Conservation (phyloP, 148 eudicot species). For the Talinum fruticosum region DNA sequence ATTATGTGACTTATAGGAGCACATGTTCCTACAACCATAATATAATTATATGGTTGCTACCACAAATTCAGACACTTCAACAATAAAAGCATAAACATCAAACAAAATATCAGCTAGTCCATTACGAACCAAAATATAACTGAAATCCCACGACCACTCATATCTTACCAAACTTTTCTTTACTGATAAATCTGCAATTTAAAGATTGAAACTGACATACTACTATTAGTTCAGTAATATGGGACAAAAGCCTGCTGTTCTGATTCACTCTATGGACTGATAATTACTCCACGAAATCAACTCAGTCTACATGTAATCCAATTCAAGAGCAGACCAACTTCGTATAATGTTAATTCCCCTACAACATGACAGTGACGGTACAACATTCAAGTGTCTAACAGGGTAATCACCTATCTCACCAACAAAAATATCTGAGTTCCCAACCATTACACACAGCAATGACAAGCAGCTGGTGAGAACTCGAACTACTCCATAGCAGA, state of each 20-base stretch:
- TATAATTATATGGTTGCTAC: too few relatives aligned
- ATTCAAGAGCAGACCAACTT: background rate
- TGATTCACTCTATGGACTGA: background rate
- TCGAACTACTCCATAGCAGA: background rate
- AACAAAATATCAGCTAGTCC: too few relatives aligned
- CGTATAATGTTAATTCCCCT: background rate
- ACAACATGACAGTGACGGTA: background rate
- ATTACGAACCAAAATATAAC: too few relatives aligned
- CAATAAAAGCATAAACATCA: too few relatives aligned
- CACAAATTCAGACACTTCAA: too few relatives aligned
- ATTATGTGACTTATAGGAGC: too few relatives aligned
- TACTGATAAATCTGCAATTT: too few relatives aligned
- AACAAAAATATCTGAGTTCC: slow-evolving; percentile 7
- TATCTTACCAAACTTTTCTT: too few relatives aligned
- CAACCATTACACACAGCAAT: background rate
- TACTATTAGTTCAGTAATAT: too few relatives aligned
- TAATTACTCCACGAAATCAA: background rate
- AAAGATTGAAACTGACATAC: too few relatives aligned
- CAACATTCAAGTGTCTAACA: slow-evolving; percentile 8
- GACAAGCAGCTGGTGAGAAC: slow-evolving; percentile 6
- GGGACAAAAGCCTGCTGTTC: background rate
- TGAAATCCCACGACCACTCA: too few relatives aligned
- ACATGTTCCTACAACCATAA: too few relatives aligned
- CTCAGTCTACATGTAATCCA: background rate
- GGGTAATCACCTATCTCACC: background rate